A percentile compares a stretch with the other conserved stretches of the same genome.
Conservation (phyloP, 2,329 filamentous ascomycete genomes). For the Phoma sp. region DNA sequence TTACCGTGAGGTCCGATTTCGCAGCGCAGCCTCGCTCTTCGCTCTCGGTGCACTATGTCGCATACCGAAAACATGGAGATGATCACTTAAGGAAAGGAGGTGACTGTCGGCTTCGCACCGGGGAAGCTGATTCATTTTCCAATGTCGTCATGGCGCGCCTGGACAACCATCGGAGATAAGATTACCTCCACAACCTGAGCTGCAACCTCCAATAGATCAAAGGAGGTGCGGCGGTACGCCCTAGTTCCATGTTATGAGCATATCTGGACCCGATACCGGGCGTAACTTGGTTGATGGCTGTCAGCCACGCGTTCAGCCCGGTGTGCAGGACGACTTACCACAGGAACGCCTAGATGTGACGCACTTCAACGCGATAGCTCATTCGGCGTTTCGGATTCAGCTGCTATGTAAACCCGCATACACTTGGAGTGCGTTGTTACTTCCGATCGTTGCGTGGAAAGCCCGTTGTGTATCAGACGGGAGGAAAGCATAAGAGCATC, state of each 20-base stretch:
- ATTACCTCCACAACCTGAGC: neutral
- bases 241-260: too few relatives aligned
- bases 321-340: too few relatives aligned
- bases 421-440: neutral
- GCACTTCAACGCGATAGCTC: too few relatives aligned
- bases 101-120: neutral
- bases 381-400: neutral
- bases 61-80: too few relatives aligned
- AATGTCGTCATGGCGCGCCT: slow-evolving; percentile 2
- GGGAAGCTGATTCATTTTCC: neutral
- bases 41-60: too few relatives aligned
- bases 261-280: neutral
- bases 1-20: neutral
- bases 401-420: neutral
- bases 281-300: neutral
- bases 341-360: neutral
- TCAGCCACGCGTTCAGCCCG: too few relatives aligned
- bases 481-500: neutral
- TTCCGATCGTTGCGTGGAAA: neutral
- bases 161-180: neutral
- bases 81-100: too few relatives aligned
- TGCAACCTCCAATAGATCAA: neutral
- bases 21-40: neutral
- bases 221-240: too few relatives aligned
- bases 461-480: too few relatives aligned